These are phyloP conservation scores for Ceratobasidium sp. DNA, from an alignment of 1,284 basidiomycete genomes.

Conservation along the genomic window DNA sequence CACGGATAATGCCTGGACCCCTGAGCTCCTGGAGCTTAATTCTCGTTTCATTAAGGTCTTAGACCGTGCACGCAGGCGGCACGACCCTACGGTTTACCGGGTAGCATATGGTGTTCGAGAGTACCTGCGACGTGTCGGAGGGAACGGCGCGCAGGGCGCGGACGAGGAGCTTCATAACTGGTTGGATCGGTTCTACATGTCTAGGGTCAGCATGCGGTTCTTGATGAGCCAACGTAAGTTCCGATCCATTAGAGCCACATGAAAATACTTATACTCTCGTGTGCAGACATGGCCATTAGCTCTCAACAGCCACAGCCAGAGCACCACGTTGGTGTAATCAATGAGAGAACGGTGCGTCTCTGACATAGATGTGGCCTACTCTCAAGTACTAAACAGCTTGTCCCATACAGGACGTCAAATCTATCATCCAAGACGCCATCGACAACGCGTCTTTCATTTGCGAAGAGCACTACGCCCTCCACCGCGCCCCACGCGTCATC, in stretches of 20 bases:
- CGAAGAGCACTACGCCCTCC: conserved; percentile 38
- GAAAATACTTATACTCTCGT: neutral
- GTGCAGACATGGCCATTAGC: conserved; percentile 30
- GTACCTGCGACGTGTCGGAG: conserved; percentile 22
- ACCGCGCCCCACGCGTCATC: conserved; percentile 26
- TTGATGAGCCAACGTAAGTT: conserved; percentile 44
- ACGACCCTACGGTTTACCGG: conserved; percentile 40
- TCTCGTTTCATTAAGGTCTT: conserved; percentile 38
- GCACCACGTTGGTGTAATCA: conserved; percentile 42
- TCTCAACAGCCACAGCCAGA: conserved; percentile 26
- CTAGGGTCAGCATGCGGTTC: conserved; percentile 41
- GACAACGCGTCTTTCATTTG: conserved; percentile 36
- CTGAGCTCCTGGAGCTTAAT: conserved; percentile 39
- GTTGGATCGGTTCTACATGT: conserved; percentile 43
- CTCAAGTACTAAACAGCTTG: neutral
- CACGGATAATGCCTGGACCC: conserved; percentile 27
- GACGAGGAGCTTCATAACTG: conserved; percentile 44
- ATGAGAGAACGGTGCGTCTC: conserved; percentile 33
- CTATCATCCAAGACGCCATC: conserved; percentile 35
- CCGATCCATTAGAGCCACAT: neutral
- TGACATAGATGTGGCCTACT: neutral
- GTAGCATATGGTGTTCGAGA: conserved; percentile 41
- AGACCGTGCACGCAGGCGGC: conserved; percentile 38
- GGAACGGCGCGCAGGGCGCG: conserved; percentile 37
- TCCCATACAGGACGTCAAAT: conserved; percentile 6